Evolutionary conservation across 345 rosid genomes (phyloP).

Genomic region (Mangifera indica): DNA sequence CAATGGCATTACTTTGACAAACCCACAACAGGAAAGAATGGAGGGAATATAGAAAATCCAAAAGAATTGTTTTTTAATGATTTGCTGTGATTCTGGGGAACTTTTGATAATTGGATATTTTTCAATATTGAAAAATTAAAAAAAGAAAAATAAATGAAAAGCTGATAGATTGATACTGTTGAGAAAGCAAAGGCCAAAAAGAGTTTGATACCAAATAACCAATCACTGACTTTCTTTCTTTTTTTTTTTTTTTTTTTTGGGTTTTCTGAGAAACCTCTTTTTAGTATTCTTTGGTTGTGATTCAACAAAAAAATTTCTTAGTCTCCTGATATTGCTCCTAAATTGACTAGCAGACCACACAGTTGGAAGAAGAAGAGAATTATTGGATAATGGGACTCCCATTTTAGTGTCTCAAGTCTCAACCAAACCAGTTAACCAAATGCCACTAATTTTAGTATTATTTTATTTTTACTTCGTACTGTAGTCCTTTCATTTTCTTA

Average conservation of each 20-base stretch:
- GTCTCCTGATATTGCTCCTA: constrained; percentile 29
- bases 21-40: constrained; percentile 1
- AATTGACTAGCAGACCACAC: constrained; percentile 61
- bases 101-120: constrained; percentile 9
- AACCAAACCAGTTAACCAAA: neutral
- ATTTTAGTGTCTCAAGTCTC: constrained; percentile 28
- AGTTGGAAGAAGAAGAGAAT: constrained; percentile 49
- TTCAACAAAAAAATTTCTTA: constrained; percentile 26
- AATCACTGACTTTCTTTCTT: constrained; percentile 18
- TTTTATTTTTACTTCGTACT: neutral
- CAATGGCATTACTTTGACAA: constrained; percentile 10
- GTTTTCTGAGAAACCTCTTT: constrained; percentile 23
- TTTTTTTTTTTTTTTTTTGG: constrained; percentile 14
- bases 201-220: constrained; percentile 9
- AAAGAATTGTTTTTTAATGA: constrained; percentile 1
- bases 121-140: neutral
- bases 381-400: constrained; percentile 29
- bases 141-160: constrained; percentile 10
- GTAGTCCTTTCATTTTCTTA: neutral
- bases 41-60: constrained; percentile 7
- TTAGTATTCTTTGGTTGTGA: constrained; percentile 31
- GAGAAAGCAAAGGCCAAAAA: constrained; percentile 23
- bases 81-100: neutral
- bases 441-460: constrained; percentile 15
- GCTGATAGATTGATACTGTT: constrained; percentile 16